A percentile compares a stretch with the other conserved stretches of the same genome.
These are phyloP conservation scores for Termitomyces sp. DNA, from an alignment of 768 basidiomycete genomes.

Conservation along the genomic window DNA sequence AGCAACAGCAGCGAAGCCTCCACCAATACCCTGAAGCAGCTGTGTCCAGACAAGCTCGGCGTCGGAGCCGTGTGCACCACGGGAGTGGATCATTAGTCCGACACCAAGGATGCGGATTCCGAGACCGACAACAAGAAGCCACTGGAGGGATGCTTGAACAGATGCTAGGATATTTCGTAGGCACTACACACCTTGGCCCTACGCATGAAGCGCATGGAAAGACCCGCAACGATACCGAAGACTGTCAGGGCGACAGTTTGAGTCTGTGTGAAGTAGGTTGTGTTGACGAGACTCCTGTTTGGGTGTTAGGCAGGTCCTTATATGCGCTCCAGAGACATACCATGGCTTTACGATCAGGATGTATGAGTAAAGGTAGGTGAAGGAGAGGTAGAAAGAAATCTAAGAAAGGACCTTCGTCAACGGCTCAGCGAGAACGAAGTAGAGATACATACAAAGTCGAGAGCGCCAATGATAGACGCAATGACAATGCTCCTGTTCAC, in stretches of 20 bases:
- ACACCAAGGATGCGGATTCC: constrained; percentile 57
- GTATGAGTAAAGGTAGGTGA: constrained; percentile 70
- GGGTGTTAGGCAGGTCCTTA: background rate
- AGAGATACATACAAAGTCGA: constrained; percentile 47
- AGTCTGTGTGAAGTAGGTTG: constrained; percentile 60
- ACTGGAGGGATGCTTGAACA: constrained; percentile 16
- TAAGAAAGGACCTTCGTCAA: constrained; percentile 16
- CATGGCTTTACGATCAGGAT: constrained; percentile 48
- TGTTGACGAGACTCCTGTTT: constrained; percentile 45
- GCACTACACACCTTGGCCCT: constrained; percentile 45
- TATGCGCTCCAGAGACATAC: constrained; percentile 15
- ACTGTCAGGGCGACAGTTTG: constrained; percentile 58
- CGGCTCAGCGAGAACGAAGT: background rate
- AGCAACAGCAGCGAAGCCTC: constrained; percentile 58
- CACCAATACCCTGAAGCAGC: constrained; percentile 69
- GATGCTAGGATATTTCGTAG: background rate
- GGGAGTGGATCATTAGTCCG: constrained; percentile 65
- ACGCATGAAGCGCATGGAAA: constrained; percentile 45
- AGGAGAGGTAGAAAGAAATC: constrained; percentile 65
- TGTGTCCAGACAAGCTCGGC: constrained; percentile 61
- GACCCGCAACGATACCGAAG: constrained; percentile 57
- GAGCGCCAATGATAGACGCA: constrained; percentile 55
- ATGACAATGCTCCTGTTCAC: constrained; percentile 53
- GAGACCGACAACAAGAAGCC: constrained; percentile 52
- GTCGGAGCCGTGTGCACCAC: constrained; percentile 51